Conservation (phyloP, 441 rosid genomes). For the Populus hybrid region DNA sequence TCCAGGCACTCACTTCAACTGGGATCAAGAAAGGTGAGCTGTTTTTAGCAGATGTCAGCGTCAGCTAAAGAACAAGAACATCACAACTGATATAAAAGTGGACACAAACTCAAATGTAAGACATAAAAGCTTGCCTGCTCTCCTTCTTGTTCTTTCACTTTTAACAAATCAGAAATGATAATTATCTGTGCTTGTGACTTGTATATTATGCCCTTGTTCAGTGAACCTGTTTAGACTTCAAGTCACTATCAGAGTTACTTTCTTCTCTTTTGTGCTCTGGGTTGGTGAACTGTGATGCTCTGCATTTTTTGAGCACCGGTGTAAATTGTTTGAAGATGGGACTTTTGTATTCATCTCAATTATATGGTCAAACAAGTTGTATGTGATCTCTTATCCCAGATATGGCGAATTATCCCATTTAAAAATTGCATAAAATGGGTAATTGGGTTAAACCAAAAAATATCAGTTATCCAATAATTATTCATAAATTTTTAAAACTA, state of each 20-base stretch:
- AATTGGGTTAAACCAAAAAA: too few species aligned
- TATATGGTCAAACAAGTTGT: not conserved
- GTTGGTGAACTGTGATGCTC: not conserved
- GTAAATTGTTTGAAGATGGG: not conserved
- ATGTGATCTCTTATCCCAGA: not conserved
- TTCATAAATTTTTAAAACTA: too few species aligned
- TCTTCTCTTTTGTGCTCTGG: not conserved
- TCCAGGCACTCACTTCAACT: slow-evolving; percentile 72
- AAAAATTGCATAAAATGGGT: too few species aligned
- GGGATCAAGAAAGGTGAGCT: slow-evolving; percentile 77
- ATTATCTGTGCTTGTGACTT: not conserved
- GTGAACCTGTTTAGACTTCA: not conserved
- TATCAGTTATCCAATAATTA: too few species aligned
- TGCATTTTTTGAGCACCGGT: not conserved
- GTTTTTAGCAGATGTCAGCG: slow-evolving; percentile 67
- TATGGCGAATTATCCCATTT: not conserved
- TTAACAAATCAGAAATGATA: not conserved
- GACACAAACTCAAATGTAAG: slow-evolving; percentile 60
- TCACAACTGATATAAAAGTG: slow-evolving; percentile 63
- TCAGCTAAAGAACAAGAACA: slow-evolving; percentile 56
- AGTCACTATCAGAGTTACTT: not conserved
- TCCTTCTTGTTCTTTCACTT: not conserved
- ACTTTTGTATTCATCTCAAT: not conserved
- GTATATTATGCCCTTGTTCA: not conserved
- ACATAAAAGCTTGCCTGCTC: not conserved